Conservation (phyloP, 2,329 filamentous ascomycete genomes). For the Aspergillus persii region DNA sequence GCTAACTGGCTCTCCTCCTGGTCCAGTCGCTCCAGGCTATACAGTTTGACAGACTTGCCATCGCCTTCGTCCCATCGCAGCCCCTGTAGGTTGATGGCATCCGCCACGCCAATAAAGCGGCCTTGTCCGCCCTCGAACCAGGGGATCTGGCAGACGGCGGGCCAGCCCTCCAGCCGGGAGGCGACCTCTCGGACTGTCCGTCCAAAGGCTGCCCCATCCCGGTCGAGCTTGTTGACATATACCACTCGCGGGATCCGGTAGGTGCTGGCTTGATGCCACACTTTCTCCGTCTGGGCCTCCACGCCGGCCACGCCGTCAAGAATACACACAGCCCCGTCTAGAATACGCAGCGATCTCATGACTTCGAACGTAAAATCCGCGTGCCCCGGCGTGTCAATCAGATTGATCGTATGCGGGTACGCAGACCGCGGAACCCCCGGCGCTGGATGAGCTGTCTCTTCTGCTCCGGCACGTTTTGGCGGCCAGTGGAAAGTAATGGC, state of each 20-base stretch:
- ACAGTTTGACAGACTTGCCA: conserved; percentile 60
- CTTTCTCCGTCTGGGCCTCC: conserved; percentile 94
- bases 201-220: conserved; percentile 77
- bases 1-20: conserved; percentile 51
- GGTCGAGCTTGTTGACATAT: conserved; percentile 82
- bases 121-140: conserved; percentile 80
- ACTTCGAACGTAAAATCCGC: conserved; percentile 98
- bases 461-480: conserved; percentile 38
- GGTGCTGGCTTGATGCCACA: conserved; percentile 85
- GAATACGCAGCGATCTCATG: conserved; percentile 78
- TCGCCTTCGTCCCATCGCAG: conserved; percentile 71
- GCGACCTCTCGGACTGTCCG: conserved; percentile 84
- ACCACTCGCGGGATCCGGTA: conserved; percentile 81
- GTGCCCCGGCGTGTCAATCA: conserved; percentile 95
- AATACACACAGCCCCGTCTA: conserved; percentile 90
- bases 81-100: conserved; percentile 73
- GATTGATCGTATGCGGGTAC: conserved; percentile 70
- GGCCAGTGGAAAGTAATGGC: conserved; percentile 97
- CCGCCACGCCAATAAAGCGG: conserved; percentile 77
- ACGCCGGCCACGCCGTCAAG: conserved; percentile 90
- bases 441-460: conserved; percentile 16
- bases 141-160: conserved; percentile 89
- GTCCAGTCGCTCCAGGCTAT: conserved; percentile 55
- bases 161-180: conserved; percentile 74
- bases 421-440: conserved; percentile 48